A percentile compares a stretch with the other conserved stretches of the same genome.
Evolutionary conservation across 1,284 basidiomycete species (phyloP).

Genomic region (Ceratobasidium theobromae): DNA sequence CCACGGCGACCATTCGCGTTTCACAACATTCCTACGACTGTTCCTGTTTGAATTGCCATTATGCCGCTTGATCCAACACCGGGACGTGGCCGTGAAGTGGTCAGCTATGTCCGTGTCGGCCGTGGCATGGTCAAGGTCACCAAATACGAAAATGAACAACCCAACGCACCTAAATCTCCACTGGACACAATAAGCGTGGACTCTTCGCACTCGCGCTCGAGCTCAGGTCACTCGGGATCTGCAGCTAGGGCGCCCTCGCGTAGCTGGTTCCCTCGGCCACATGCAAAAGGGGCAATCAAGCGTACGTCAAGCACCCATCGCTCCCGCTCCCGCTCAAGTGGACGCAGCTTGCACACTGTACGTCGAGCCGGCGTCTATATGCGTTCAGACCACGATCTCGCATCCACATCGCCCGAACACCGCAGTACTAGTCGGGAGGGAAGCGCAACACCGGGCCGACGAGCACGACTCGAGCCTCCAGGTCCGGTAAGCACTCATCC

Average conservation of each 20-base stretch:
- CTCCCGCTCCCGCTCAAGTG: constrained; percentile 25
- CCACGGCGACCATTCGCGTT: neutral
- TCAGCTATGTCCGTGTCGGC: constrained; percentile 28
- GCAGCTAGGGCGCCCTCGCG: constrained; percentile 9
- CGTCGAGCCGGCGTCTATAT: constrained; percentile 11
- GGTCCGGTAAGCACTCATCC: constrained; percentile 21
- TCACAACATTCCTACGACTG: neutral
- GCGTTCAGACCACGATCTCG: constrained; percentile 20
- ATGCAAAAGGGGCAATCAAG: neutral
- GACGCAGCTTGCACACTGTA: constrained; percentile 2
- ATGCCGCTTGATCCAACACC: constrained; percentile 18
- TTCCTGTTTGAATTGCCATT: neutral
- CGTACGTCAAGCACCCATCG: constrained; percentile 19
- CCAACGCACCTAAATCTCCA: constrained; percentile 29
- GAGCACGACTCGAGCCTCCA: constrained; percentile 7
- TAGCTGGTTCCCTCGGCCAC: constrained; percentile 13
- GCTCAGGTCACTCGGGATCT: constrained; percentile 16
- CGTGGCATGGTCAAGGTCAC: constrained; percentile 31
- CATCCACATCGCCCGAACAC: neutral
- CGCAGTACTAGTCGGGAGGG: neutral
- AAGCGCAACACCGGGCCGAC: constrained; percentile 12
- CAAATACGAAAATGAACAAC: constrained; percentile 31
- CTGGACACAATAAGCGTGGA: constrained; percentile 12
- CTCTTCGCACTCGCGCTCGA: constrained; percentile 8
- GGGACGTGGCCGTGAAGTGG: constrained; percentile 20